Conservation (phyloP, 2,329 filamentous ascomycete genomes). For the Phyllosticta paracitricarpa region DNA sequence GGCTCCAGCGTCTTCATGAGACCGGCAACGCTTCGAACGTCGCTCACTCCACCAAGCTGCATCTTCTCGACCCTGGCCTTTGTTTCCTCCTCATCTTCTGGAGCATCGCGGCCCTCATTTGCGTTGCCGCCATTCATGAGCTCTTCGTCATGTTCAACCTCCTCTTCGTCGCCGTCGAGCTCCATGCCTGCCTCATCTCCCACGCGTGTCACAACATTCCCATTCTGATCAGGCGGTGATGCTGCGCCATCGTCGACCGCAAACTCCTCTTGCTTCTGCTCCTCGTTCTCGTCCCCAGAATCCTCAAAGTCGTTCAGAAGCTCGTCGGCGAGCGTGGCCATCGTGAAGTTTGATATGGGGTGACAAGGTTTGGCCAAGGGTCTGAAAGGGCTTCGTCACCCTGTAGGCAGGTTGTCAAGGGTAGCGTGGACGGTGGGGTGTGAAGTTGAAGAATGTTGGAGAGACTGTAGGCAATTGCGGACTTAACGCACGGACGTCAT, state of each 20-base stretch:
- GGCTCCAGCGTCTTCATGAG: constrained; percentile 76
- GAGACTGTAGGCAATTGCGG: background rate
- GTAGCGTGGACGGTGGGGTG: background rate
- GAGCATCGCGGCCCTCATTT: constrained; percentile 36
- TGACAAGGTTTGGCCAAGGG: too few relatives aligned
- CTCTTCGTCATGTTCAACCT: constrained; percentile 51
- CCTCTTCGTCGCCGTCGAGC: constrained; percentile 51
- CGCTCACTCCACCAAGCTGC: constrained; percentile 58
- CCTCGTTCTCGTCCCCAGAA: constrained; percentile 65
- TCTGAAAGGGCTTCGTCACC: too few relatives aligned
- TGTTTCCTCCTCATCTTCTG: constrained; percentile 57
- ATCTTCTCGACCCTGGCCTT: constrained; percentile 77
- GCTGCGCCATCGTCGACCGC: constrained; percentile 21
- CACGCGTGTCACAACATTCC: constrained; percentile 14
- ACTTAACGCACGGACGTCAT: background rate
- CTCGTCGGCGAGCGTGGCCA: constrained; percentile 90
- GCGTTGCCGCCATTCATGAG: constrained; percentile 37
- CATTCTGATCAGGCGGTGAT: constrained; percentile 15
- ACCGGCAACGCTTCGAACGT: constrained; percentile 63
- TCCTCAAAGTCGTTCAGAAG: constrained; percentile 87
- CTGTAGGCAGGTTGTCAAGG: too few relatives aligned
- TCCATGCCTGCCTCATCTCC: constrained; percentile 36
- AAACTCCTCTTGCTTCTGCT: constrained; percentile 41
- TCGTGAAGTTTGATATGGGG: constrained; percentile 10
- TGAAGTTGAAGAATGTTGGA: background rate